Percentiles rank a stretch among this genome's conserved stretches.
These are phyloP conservation scores for Vanderwaltozyma yarrowii DNA, from an alignment of 805 yeast species.

Conservation along the genomic window DNA sequence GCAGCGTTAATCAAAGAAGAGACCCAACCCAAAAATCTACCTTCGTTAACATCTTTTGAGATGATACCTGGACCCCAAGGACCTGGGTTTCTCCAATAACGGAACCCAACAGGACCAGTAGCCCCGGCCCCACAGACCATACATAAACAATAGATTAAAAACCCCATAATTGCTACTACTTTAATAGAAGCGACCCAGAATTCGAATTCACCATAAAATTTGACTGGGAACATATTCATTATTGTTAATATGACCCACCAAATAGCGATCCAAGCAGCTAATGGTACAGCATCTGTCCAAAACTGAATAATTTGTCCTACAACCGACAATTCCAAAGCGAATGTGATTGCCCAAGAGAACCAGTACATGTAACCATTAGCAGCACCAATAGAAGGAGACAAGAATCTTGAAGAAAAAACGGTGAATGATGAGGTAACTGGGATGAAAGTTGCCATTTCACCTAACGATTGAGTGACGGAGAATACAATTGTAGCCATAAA, in stretches of 20 bases:
- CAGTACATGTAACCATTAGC: slow-evolving; percentile 67
- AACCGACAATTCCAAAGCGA: slow-evolving; percentile 62
- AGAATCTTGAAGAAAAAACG: slow-evolving; percentile 57
- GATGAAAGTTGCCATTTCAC: slow-evolving; percentile 73
- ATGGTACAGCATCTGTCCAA: slow-evolving; percentile 63
- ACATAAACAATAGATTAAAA: slow-evolving; percentile 52
- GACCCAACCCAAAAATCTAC: slow-evolving; percentile 59
- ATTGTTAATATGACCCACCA: slow-evolving; percentile 47
- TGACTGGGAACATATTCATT: slow-evolving; percentile 57
- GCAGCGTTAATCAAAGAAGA: slow-evolving; percentile 61
- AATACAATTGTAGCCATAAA: slow-evolving; percentile 59
- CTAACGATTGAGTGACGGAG: slow-evolving; percentile 59
- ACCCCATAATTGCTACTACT: slow-evolving; percentile 62
- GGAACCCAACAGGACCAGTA: slow-evolving; percentile 64
- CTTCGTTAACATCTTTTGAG: slow-evolving; percentile 40
- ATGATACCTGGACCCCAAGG: slow-evolving; percentile 61
- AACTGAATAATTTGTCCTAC: slow-evolving; percentile 54
- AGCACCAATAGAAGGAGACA: slow-evolving; percentile 63
- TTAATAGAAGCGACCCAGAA: slow-evolving; percentile 64
- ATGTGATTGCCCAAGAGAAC: slow-evolving; percentile 71
- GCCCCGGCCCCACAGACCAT: slow-evolving; percentile 70
- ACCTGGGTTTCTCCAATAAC: slow-evolving; percentile 76
- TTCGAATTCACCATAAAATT: slow-evolving; percentile 63
- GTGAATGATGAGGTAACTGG: slow-evolving; percentile 61
- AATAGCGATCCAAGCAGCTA: slow-evolving; percentile 62